These are phyloP conservation scores for Hawksworthiomyces lignivorus DNA, from an alignment of 2,329 filamentous ascomycete species.

Conservation along the genomic window DNA sequence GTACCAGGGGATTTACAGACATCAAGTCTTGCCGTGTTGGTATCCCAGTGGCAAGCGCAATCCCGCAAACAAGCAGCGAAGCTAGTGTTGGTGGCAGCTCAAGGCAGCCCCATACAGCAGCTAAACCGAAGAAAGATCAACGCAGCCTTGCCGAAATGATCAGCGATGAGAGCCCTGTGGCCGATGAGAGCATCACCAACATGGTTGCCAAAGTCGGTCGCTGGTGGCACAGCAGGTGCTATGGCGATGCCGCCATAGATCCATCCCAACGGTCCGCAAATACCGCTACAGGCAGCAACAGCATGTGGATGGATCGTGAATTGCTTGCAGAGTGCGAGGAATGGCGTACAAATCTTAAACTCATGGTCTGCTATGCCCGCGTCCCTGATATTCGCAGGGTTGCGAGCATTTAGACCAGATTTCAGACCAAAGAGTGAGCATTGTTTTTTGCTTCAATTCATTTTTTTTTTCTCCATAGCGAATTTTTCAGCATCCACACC, in stretches of 20 bases:
- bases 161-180: conserved; percentile 58
- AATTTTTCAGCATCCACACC: conserved; percentile 1
- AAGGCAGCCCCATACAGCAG: no score
- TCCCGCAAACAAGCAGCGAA: conserved; percentile 21
- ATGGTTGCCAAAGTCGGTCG: conserved; percentile 89
- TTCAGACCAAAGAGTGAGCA: neutral
- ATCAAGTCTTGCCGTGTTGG: conserved; percentile 72
- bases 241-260: conserved; percentile 56
- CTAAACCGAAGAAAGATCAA: conserved; percentile 37
- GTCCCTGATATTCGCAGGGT: conserved; percentile 55
- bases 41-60: conserved; percentile 58
- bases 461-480: neutral
- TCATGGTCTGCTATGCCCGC: conserved; percentile 86
- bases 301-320: conserved; percentile 72
- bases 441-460: neutral
- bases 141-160: conserved; percentile 64
- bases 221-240: conserved; percentile 96
- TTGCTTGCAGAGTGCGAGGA: conserved; percentile 80
- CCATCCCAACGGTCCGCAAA: conserved; percentile 24
- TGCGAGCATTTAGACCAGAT: conserved; percentile 34
- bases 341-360: conserved; percentile 77
- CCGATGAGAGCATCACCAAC: conserved; percentile 80
- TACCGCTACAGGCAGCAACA: conserved; percentile 35
- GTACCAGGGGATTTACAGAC: conserved; percentile 60
- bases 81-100: conserved; percentile 4